Percentiles rank a stretch among this genome's conserved stretches.
phyloP scores from a whole-genome alignment of 306 rosid genomes.

The Elaeagnus macrophylla region DNA sequence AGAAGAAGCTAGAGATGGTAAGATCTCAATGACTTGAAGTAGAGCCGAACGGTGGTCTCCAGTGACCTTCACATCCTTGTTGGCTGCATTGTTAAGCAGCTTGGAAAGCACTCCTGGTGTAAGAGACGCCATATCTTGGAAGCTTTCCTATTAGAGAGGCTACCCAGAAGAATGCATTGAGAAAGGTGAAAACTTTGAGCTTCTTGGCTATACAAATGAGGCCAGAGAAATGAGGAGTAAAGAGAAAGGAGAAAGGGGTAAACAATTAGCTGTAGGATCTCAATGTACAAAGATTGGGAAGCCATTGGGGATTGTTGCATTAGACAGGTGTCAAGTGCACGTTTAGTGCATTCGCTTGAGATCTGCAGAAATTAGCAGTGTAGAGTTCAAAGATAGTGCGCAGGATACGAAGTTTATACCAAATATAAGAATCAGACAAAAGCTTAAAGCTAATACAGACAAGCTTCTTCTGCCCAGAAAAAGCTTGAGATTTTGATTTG shows the following conservation, averaged over 20 bases:
- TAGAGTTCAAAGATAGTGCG: neutral
- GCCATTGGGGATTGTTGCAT: slow-evolving; percentile 11
- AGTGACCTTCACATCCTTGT: slow-evolving; percentile 33
- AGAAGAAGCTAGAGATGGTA: slow-evolving; percentile 37
- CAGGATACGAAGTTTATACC: slow-evolving; percentile 18
- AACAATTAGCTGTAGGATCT: slow-evolving; percentile 31
- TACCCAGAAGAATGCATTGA: neutral
- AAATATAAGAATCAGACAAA: no score
- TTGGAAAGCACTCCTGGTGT: slow-evolving; percentile 63
- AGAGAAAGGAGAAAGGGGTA: neutral
- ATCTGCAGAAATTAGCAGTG: slow-evolving; percentile 11
- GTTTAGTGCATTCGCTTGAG: slow-evolving; percentile 12
- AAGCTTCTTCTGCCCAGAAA: no score
- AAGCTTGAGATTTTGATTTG: no score
- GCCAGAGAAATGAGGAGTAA: neutral
- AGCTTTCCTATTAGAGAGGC: neutral
- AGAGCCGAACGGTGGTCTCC: slow-evolving; percentile 61
- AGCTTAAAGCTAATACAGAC: no score
- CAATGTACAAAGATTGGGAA: slow-evolving; percentile 32
- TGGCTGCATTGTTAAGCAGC: slow-evolving; percentile 49
- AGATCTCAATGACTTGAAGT: slow-evolving; percentile 58
- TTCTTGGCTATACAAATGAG: neutral
- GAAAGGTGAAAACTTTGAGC: neutral
- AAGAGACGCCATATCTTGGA: slow-evolving; percentile 53
- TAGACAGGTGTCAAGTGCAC: slow-evolving; percentile 29